phyloP scores from a whole-genome alignment of 768 basidiomycete species.

The Leccinum olivaceopallidum region DNA sequence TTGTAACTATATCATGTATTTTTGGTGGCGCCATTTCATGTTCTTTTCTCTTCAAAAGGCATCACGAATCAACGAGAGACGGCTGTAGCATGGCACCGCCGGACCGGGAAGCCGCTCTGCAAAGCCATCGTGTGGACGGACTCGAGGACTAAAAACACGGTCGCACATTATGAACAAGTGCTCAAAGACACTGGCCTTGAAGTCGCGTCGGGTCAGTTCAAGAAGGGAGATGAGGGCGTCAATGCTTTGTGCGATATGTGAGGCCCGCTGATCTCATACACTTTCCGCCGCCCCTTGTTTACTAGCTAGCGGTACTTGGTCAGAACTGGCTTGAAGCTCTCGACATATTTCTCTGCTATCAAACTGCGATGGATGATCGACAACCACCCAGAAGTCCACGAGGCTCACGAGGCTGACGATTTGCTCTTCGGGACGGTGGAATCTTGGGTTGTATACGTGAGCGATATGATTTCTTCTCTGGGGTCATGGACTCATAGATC shows the following conservation, averaged over 20 bases:
- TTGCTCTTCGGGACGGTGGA: slow-evolving; percentile 95
- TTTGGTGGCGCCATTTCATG: slow-evolving; percentile 3
- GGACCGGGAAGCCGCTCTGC: slow-evolving; percentile 86
- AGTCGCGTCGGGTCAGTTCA: slow-evolving; percentile 60
- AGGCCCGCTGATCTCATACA: slow-evolving; percentile 33
- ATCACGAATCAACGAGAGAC: slow-evolving; percentile 99
- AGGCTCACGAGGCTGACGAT: slow-evolving; percentile 79
- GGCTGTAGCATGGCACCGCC: slow-evolving; percentile 88
- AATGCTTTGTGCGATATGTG: slow-evolving; percentile 68
- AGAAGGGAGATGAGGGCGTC: slow-evolving; percentile 69
- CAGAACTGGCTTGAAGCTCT: slow-evolving; percentile 91
- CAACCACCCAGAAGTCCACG: slow-evolving; percentile 70
- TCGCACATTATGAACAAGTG: slow-evolving; percentile 76
- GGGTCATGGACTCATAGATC: background rate
- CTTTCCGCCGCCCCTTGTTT: background rate
- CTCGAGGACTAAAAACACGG: slow-evolving; percentile 83
- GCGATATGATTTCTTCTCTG: slow-evolving; percentile 17
- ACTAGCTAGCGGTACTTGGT: background rate
- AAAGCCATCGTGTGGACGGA: slow-evolving; percentile 96
- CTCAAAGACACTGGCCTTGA: slow-evolving; percentile 76
- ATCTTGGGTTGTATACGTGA: slow-evolving; percentile 92
- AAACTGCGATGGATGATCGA: slow-evolving; percentile 98
- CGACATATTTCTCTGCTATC: slow-evolving; percentile 97
- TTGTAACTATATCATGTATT: slow-evolving; percentile 27
- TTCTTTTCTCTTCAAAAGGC: slow-evolving; percentile 41